Conservation (phyloP, 73 alveolate species). For the Stentor roeselii region DNA sequence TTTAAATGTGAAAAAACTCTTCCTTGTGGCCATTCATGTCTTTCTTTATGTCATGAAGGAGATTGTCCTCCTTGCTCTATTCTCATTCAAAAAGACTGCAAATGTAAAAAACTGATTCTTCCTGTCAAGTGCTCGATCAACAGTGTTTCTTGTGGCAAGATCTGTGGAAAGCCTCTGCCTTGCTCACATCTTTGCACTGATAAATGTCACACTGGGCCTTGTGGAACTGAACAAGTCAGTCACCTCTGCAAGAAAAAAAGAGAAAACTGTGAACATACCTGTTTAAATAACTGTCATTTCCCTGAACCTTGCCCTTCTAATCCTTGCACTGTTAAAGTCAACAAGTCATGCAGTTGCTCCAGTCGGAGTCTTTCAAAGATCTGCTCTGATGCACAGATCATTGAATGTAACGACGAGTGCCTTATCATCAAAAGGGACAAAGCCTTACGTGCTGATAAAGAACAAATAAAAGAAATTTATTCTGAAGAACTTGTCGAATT, state of each 20-base stretch:
- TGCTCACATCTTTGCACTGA: constrained; percentile 61
- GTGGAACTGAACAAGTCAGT: constrained; percentile 33
- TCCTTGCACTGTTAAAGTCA: constrained; percentile 58
- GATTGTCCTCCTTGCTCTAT: constrained; percentile 61
- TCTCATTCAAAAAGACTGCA: constrained; percentile 47
- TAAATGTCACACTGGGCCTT: constrained; percentile 51
- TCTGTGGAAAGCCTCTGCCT: constrained; percentile 36
- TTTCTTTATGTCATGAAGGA: constrained; percentile 48
- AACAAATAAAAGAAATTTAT: constrained; percentile 51
- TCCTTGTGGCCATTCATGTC: constrained; percentile 67
- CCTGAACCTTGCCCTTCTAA: constrained; percentile 48
- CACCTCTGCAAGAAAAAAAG: constrained; percentile 41
- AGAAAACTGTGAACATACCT: constrained; percentile 51
- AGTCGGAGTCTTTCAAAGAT: constrained; percentile 2
- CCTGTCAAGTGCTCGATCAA: constrained; percentile 27
- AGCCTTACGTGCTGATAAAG: constrained; percentile 42
- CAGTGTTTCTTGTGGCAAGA: constrained; percentile 51
- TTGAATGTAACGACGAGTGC: constrained; percentile 62
- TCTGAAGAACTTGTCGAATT: constrained; percentile 53
- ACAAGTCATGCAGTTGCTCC: constrained; percentile 50
- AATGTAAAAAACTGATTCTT: constrained; percentile 49
- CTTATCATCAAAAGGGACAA: constrained; percentile 43
- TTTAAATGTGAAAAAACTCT: constrained; percentile 32
- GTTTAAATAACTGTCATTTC: constrained; percentile 56
- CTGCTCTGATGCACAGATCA: constrained; percentile 38